These are phyloP conservation scores for Plasmodium knowlesi DNA, from an alignment of 169 alveolate genomes.

Conservation along the genomic window DNA sequence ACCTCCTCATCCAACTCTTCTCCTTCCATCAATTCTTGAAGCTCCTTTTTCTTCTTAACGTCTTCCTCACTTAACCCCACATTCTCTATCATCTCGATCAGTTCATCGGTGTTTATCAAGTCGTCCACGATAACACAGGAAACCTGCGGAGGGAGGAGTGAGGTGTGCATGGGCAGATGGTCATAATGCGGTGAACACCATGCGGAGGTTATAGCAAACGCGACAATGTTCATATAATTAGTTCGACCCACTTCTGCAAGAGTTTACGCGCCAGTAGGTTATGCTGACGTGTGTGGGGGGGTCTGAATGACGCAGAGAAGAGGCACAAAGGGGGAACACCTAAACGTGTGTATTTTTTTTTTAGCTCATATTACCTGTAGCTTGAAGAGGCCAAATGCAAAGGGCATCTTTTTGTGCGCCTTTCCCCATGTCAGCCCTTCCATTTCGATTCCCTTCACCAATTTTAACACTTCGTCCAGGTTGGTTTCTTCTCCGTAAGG, in stretches of 20 bases:
- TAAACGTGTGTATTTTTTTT: background rate
- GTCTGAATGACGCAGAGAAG: background rate
- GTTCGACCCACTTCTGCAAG: background rate
- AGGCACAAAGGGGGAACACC: background rate
- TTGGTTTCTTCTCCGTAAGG: constrained; percentile 87
- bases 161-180: background rate
- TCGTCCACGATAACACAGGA: constrained; percentile 88
- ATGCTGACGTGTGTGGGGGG: background rate
- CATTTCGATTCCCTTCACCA: constrained; percentile 82
- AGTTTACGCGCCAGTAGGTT: too few species aligned
- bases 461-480: constrained; percentile 84
- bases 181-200: background rate
- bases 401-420: constrained; percentile 87
- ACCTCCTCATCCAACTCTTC: constrained; percentile 82
- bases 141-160: constrained; percentile 69
- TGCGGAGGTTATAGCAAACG: background rate
- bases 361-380: constrained; percentile 78
- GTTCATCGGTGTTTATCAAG: constrained; percentile 86
- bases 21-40: constrained; percentile 77
- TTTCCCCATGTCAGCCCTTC: constrained; percentile 91
- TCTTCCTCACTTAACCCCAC: constrained; percentile 87
- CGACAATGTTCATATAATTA: background rate
- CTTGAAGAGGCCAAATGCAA: constrained; percentile 89
- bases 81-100: constrained; percentile 86
- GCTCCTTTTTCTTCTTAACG: constrained; percentile 73